These are phyloP conservation scores for Wickerhamiella brachini DNA, from an alignment of 805 yeast species.

Conservation along the genomic window DNA sequence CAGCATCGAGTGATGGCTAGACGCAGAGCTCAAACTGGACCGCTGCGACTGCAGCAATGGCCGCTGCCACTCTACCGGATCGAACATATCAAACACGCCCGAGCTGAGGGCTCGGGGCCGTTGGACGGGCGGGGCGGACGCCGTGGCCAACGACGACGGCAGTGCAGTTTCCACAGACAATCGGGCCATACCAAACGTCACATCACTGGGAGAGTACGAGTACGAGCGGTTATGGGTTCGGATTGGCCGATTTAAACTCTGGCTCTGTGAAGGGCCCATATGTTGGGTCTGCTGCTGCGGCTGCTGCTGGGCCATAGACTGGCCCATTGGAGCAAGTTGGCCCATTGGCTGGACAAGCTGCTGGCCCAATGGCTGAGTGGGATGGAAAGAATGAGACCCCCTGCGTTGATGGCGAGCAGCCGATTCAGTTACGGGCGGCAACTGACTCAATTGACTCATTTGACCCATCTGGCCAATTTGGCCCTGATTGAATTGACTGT, in stretches of 20 bases:
- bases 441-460: not conserved
- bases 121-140: not conserved
- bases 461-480: not conserved
- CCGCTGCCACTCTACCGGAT: conserved; percentile 1
- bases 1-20: not conserved
- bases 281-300: not conserved
- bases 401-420: not conserved
- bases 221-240: conserved; percentile 1
- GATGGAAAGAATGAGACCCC: not conserved
- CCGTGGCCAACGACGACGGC: not conserved
- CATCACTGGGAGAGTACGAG: conserved; percentile 1
- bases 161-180: not conserved
- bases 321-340: too few species aligned
- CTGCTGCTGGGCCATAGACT: too few species aligned
- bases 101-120: conserved; percentile 2
- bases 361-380: not conserved
- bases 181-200: not conserved
- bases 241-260: not conserved
- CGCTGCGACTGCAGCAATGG: not conserved
- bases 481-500: not conserved
- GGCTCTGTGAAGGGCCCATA: not conserved
- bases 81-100: conserved; percentile 3
- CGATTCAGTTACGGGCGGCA: not conserved
- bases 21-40: not conserved
- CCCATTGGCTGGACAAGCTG: too few species aligned